A percentile compares a stretch with the other conserved stretches of the same genome.
Conservation (phyloP, 2,329 filamentous ascomycete species). For the Fusarium cyanostomum region DNA sequence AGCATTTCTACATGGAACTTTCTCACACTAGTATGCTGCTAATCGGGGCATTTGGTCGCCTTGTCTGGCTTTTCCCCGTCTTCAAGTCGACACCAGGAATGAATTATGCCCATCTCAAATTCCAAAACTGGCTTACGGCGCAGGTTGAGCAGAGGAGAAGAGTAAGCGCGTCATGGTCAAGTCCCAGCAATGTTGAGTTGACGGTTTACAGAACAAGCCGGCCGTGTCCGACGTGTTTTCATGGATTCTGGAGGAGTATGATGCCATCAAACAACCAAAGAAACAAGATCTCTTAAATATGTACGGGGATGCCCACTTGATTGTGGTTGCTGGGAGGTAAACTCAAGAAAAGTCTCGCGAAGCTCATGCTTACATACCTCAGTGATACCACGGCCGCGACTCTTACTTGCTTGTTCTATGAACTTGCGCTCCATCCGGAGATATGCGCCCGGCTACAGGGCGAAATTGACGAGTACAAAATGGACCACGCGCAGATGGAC, state of each 20-base stretch:
- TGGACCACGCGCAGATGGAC: conserved; percentile 18
- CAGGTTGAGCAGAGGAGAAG: conserved; percentile 20
- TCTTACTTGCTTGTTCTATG: conserved; percentile 46
- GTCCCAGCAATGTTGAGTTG: not conserved
- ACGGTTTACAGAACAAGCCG: conserved; percentile 10
- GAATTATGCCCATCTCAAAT: conserved; percentile 9
- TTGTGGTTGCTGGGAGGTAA: conserved; percentile 47
- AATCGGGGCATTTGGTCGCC: conserved; percentile 37
- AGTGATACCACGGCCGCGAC: conserved; percentile 51
- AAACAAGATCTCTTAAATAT: conserved; percentile 40
- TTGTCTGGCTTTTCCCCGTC: conserved; percentile 27
- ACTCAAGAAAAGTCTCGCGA: not conserved
- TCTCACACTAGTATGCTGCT: conserved; percentile 37
- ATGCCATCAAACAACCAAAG: conserved; percentile 19
- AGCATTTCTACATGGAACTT: conserved; percentile 42
- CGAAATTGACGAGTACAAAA: conserved; percentile 45
- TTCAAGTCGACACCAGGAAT: conserved; percentile 14
- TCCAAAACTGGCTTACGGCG: conserved; percentile 13
- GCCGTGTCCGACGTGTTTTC: conserved; percentile 46
- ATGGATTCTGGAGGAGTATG: conserved; percentile 44
- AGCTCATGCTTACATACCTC: not conserved
- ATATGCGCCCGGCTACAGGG: conserved; percentile 43
- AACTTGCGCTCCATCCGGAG: conserved; percentile 49
- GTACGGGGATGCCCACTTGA: conserved; percentile 43
- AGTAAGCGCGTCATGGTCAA: not conserved